Evolutionary conservation across 345 rosid genomes (phyloP).

Genomic region (Citropsis articulata): DNA sequence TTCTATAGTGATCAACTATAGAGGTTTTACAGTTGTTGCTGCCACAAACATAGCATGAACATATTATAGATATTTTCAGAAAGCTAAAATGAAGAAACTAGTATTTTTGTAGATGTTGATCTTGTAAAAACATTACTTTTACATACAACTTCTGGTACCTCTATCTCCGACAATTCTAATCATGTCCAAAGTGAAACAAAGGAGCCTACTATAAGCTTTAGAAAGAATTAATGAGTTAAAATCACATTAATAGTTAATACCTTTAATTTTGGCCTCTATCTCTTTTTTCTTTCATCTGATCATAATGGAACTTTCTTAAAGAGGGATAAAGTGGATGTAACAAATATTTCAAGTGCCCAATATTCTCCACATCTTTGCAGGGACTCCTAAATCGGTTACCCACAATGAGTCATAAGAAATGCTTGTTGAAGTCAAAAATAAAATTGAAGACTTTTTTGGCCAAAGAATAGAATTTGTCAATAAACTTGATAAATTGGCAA

Average conservation of each 20-base stretch:
- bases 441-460: too few species aligned
- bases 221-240: too few species aligned
- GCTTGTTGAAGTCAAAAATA: too few species aligned
- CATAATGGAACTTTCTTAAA: conserved; percentile 39
- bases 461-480: too few species aligned
- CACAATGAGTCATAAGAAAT: not conserved
- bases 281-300: conserved; percentile 44
- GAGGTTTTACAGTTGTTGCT: conserved; percentile 63
- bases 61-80: not conserved
- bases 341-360: conserved; percentile 31
- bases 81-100: not conserved
- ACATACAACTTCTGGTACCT: conserved; percentile 20
- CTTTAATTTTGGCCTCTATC: conserved; percentile 42
- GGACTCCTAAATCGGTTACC: not conserved
- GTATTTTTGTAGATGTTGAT: not conserved
- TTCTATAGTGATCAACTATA: conserved; percentile 49
- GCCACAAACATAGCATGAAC: conserved; percentile 12
- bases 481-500: too few species aligned
- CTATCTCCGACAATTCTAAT: conserved; percentile 10
- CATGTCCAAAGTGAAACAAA: conserved; percentile 6
- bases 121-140: conserved; percentile 33
- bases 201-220: not conserved
- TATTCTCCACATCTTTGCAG: conserved; percentile 16
- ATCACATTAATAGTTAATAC: not conserved
- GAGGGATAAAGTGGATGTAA: conserved; percentile 42